Base-by-base conservation (phyloP, 2,329 filamentous ascomycete species). In the Colletotrichum horii region DNA sequence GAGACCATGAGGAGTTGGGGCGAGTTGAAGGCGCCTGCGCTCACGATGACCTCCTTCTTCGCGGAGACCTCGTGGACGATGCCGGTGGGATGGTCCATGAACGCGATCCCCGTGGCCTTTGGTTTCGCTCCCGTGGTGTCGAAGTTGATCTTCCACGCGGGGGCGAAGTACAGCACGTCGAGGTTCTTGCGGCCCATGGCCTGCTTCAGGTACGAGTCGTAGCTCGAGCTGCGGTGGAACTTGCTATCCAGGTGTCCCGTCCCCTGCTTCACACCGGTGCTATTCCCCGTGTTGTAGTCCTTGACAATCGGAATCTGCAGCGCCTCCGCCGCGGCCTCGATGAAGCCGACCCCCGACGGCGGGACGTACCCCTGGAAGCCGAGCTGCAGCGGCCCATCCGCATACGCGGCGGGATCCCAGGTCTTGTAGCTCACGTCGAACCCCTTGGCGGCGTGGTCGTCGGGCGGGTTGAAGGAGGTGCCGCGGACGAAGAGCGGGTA, bases 221-320 rank as follows among this genome's bases (percentile, higher is more conserved):
- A 81, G 73, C 76, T 78, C 22, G 80, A 80, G 70, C 80, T 81
- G 22, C 80, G 78, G 19, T 77, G 70, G 28, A 80, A 71, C 8
- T 75, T 71, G n/a, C 69, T 69, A 22, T 80, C 79, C 11, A 81
- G 67, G 8, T 80, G 79, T 4, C 79, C 80, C 15, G 79, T 76
- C 4, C 80, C 80, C 72, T 81, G 80, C 77, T 81, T 81, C 19
- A 81, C 77, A n/a, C 80, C 80, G 1, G 79, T 78, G 68, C 79
- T 78, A 28, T 80, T 81, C 14, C 80, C 80, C 24, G 66, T 78
- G 77, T 81, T 81, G 28, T 79, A 70, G 36, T 81, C 80, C 28
- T 79, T 22, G 48, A 81, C 78, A 32, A 81, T 78, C 19, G 76
- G 80, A 9, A 79, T 78, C 62, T 70, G 77, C 19, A 76, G 67